Evolutionary conservation across 352 stramenopile genomes (phyloP), one percentile per base, ranked within the genome.

Genomic region (Pythium insidiosum): DNA sequence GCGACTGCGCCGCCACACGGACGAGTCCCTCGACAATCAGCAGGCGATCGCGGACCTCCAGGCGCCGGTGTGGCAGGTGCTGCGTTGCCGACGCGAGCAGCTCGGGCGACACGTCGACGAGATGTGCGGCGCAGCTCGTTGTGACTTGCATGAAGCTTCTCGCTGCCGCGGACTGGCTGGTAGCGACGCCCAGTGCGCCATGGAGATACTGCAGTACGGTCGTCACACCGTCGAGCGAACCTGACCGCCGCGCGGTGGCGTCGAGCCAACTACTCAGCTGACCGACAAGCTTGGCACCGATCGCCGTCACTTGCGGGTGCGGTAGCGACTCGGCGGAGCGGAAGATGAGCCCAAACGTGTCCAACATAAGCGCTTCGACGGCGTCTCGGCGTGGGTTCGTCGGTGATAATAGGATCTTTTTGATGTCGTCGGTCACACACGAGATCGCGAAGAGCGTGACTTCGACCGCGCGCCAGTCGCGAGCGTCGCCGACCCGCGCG

Each of bases 101-200:
- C 4, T 38, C 61, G 3, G 75, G 68, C 5, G 60, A 40, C 59
- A 88, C 66, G 22, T 82, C 47, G 25, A 53, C 30, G 18, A 85
- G 60, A 43, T 65, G 76, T 7, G 23, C 25, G 13, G 62, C 65
- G 41, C 75, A 85, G 23, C 41, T 59, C 2, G 68, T 84, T 15
- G 64, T 56, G 33, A 85, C 51, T 56, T 88, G 75, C 72, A 88
- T 84, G 33, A 88, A 84, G 43, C 75, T 88, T 46, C 61, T 81
- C 1, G 72, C 68, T 31, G 75, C 72, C 47, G 70, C 73, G 3
- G 57, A 18, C 22, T 64, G 61, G 46, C 75, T 81, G 23, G 40
- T 24, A 5, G 37, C 38, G 13, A 70, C 35, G 0, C 50, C 43
- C 31, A 88, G 49, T 0, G 75, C 75, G 4, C 44, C 52, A 6